A percentile compares a stretch with the other conserved stretches of the same genome.
These are phyloP conservation scores for Acer saccharum DNA, from an alignment of 345 rosid species.

Conservation along the genomic window DNA sequence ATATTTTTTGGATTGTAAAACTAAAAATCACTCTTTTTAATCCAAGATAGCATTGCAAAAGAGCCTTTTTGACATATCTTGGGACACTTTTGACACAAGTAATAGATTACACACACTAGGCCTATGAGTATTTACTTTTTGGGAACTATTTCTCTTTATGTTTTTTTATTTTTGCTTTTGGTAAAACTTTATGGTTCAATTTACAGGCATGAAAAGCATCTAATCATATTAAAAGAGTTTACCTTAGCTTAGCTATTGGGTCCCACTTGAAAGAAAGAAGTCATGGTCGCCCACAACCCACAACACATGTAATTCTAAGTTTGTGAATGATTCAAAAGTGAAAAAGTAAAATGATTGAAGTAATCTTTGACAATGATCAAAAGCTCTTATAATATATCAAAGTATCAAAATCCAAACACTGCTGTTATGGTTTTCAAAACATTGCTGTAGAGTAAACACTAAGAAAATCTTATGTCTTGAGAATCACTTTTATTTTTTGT, in stretches of 20 bases:
- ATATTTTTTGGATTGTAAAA: too few species aligned
- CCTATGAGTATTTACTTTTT: background rate
- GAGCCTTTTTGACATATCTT: background rate
- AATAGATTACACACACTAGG: background rate
- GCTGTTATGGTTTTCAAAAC: background rate
- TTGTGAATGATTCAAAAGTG: background rate
- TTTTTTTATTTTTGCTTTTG: background rate
- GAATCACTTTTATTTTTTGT: background rate
- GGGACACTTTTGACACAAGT: background rate
- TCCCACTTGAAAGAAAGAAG: background rate
- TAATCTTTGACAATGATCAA: background rate
- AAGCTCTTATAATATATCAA: background rate
- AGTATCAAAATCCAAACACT: background rate
- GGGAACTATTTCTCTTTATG: background rate
- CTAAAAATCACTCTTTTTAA: too few species aligned
- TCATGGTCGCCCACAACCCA: background rate
- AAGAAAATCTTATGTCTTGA: background rate
- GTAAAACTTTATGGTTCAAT: slow-evolving; percentile 8
- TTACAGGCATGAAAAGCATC: background rate
- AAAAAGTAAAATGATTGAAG: background rate
- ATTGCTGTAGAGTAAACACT: background rate
- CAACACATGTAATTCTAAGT: background rate
- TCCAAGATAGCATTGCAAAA: background rate
- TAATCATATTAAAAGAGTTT: background rate
- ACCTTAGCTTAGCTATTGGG: background rate